phyloP scores from a whole-genome alignment of 768 basidiomycete species.

The Xanthoconium stramineum region DNA sequence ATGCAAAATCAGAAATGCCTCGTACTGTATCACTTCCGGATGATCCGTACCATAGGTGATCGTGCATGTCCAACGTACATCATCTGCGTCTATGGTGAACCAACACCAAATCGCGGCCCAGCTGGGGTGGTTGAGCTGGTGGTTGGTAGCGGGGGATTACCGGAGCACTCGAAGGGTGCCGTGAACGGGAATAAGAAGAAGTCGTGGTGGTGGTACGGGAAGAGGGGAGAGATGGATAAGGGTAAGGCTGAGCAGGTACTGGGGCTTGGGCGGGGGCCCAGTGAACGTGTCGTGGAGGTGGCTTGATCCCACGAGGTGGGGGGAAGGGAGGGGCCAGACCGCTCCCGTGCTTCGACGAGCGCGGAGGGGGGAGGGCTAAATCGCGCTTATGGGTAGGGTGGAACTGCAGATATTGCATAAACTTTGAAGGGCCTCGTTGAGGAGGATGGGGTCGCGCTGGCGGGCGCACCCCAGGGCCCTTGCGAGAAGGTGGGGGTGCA shows the following conservation, averaged over 20 bases:
- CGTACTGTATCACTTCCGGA: conserved; percentile 18
- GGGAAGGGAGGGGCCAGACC: conserved; percentile 19
- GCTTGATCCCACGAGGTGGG: conserved; percentile 18
- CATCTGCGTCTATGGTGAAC: conserved; percentile 15
- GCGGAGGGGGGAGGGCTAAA: conserved; percentile 3
- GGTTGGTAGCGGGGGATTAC: conserved; percentile 21
- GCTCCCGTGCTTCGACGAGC: conserved; percentile 2
- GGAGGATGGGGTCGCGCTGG: conserved; percentile 10
- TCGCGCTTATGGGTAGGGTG: conserved; percentile 25
- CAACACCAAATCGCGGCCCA: conserved; percentile 3
- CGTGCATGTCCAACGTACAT: conserved; percentile 3
- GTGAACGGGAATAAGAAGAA: conserved; percentile 5
- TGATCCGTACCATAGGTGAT: conserved; percentile 30
- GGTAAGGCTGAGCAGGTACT: conserved; percentile 23
- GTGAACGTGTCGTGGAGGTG: conserved; percentile 24
- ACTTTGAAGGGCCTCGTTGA: conserved; percentile 11
- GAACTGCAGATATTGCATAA: conserved; percentile 23
- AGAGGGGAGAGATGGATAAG: conserved; percentile 22
- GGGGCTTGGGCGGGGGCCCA: conserved; percentile 30
- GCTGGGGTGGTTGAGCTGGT: conserved; percentile 11
- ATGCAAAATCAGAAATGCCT: conserved; percentile 21
- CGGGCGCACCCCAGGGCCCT: conserved; percentile 8
- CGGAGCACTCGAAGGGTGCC: neutral
- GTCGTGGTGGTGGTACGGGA: conserved; percentile 11
- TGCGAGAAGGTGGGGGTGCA: conserved; percentile 12